Evolutionary conservation across 176 grass and related monocot species (phyloP).

Genomic region (Chloris gayana): DNA sequence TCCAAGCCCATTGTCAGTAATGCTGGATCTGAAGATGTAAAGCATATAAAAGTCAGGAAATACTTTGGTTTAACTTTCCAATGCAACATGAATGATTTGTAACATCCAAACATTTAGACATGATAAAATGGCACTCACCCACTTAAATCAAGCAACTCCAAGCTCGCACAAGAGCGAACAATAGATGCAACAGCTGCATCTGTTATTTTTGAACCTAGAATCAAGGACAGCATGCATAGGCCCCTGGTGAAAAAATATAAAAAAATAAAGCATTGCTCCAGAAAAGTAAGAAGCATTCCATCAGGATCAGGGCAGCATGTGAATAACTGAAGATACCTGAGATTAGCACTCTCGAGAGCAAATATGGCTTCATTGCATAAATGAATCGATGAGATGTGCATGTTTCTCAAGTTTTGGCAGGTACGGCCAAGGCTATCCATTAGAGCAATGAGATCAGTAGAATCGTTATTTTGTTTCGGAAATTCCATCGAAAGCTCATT

Average conservation of each 20-base stretch:
- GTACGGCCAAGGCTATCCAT: slow-evolving; percentile 72
- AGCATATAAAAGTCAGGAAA: slow-evolving; percentile 4
- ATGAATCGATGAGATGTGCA: slow-evolving; percentile 68
- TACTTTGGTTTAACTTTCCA: background rate
- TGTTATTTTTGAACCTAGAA: slow-evolving; percentile 80
- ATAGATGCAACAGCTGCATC: slow-evolving; percentile 91
- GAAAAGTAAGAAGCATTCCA: background rate
- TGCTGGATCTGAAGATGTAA: slow-evolving; percentile 72
- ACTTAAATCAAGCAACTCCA: slow-evolving; percentile 93
- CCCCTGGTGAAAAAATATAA: slow-evolving; percentile 47
- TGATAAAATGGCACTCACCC: slow-evolving; percentile 50
- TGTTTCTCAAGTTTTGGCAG: slow-evolving; percentile 70
- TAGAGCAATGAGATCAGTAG: slow-evolving; percentile 69
- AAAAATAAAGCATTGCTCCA: background rate
- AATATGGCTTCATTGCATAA: slow-evolving; percentile 83
- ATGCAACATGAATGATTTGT: background rate
- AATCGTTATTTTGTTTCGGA: slow-evolving; percentile 65
- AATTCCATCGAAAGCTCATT: slow-evolving; percentile 74
- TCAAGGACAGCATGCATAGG: slow-evolving; percentile 69
- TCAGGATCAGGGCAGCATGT: background rate
- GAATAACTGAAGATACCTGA: slow-evolving; percentile 56
- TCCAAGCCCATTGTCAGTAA: slow-evolving; percentile 83
- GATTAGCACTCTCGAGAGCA: slow-evolving; percentile 69
- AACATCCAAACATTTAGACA: background rate
- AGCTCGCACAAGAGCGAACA: slow-evolving; percentile 61